These are phyloP conservation scores for Amyloporia xantha DNA, from an alignment of 768 basidiomycete genomes.

Conservation along the genomic window DNA sequence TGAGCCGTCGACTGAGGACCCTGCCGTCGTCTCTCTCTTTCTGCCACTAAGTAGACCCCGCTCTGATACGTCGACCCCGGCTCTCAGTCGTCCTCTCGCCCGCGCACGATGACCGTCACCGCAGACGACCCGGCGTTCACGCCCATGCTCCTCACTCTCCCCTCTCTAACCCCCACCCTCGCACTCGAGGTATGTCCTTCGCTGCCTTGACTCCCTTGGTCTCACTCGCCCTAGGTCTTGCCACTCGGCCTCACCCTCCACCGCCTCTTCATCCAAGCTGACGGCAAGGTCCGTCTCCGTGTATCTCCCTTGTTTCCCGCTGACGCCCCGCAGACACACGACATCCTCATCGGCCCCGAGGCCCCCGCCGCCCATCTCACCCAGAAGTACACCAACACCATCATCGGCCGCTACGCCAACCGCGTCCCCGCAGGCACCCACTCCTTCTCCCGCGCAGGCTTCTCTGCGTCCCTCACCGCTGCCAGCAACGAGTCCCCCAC, in stretches of 20 bases:
- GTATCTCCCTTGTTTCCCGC: neutral
- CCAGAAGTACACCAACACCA: constrained; percentile 66
- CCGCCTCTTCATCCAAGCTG: constrained; percentile 55
- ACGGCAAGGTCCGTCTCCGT: constrained; percentile 45
- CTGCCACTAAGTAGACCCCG: too few relatives aligned
- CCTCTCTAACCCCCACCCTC: constrained; percentile 48
- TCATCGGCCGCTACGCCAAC: constrained; percentile 70
- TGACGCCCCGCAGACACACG: constrained; percentile 48
- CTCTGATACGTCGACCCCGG: too few relatives aligned
- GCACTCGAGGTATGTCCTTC: constrained; percentile 49
- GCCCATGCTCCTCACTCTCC: constrained; percentile 48
- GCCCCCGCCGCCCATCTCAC: constrained; percentile 46
- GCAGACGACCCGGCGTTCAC: constrained; percentile 26
- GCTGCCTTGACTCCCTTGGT: constrained; percentile 2
- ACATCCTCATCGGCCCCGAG: constrained; percentile 72
- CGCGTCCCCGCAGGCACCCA: constrained; percentile 52
- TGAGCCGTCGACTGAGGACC: too few relatives aligned
- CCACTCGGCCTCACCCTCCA: constrained; percentile 67
- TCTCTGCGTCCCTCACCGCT: constrained; percentile 38
- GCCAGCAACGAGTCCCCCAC: constrained; percentile 22
- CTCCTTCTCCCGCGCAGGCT: constrained; percentile 35
- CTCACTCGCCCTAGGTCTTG: constrained; percentile 39
- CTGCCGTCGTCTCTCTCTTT: too few relatives aligned
- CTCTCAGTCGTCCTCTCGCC: too few relatives aligned
- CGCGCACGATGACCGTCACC: constrained; percentile 1